A percentile compares a stretch with the other conserved stretches of the same genome.
Evolutionary conservation across 2,329 filamentous ascomycete species (phyloP).

Genomic region (Metarhizium sp.): DNA sequence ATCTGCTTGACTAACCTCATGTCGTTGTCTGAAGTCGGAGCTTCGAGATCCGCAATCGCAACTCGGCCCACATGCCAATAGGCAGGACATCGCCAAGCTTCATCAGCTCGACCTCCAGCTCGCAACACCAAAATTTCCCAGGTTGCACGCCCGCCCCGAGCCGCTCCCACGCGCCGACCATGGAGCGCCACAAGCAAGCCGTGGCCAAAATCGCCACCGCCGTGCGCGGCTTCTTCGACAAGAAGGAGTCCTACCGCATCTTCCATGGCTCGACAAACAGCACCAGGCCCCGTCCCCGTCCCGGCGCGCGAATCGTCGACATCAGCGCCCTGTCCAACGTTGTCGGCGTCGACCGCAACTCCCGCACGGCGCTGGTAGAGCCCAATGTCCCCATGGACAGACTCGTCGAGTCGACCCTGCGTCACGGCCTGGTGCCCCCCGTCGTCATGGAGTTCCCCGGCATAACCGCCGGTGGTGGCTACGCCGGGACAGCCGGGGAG

Average conservation of each 20-base stretch:
- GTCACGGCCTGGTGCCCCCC: slow-evolving; percentile 57
- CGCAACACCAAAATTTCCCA: neutral
- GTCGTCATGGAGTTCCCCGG: slow-evolving; percentile 72
- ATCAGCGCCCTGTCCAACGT: slow-evolving; percentile 57
- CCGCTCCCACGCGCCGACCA: slow-evolving; percentile 12
- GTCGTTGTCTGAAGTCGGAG: too few relatives aligned
- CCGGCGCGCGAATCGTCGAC: slow-evolving; percentile 38
- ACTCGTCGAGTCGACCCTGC: slow-evolving; percentile 55
- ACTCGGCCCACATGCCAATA: neutral
- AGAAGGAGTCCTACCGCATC: slow-evolving; percentile 57
- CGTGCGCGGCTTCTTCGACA: slow-evolving; percentile 38
- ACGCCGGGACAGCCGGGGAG: slow-evolving; percentile 62
- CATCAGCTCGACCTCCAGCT: neutral
- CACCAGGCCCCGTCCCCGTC: slow-evolving; percentile 42
- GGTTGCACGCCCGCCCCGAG: neutral
- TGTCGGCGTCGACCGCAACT: slow-evolving; percentile 47
- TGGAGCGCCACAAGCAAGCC: slow-evolving; percentile 42
- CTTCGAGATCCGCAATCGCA: neutral
- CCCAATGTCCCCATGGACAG: slow-evolving; percentile 69
- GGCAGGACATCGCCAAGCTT: neutral
- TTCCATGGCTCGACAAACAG: slow-evolving; percentile 71
- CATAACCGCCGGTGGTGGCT: slow-evolving; percentile 65
- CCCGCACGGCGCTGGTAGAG: slow-evolving; percentile 57
- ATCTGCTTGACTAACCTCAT: too few relatives aligned
- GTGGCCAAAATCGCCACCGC: slow-evolving; percentile 37